These are phyloP conservation scores for Ogataea nitratoaversa DNA, from an alignment of 805 yeast species.

Conservation along the genomic window DNA sequence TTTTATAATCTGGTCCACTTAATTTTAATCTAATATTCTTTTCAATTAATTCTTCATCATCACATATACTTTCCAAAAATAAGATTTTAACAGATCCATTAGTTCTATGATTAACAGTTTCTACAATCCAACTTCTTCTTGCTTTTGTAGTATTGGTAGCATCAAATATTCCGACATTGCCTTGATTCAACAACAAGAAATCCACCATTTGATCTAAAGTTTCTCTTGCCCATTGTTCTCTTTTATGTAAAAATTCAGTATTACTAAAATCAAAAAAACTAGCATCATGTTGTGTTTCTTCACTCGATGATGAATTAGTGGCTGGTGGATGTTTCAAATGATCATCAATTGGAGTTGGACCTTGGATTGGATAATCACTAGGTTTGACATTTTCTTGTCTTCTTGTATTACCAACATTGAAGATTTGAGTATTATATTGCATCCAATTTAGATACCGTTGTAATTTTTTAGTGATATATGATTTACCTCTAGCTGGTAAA, in stretches of 20 bases:
- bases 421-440: conserved; percentile 60
- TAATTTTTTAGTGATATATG: conserved; percentile 63
- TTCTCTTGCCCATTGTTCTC: conserved; percentile 51
- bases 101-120: conserved; percentile 32
- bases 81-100: conserved; percentile 34
- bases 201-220: conserved; percentile 44
- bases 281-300: conserved; percentile 35
- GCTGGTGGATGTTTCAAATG: no score
- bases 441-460: conserved; percentile 55
- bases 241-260: conserved; percentile 36
- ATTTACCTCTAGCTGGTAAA: conserved; percentile 74
- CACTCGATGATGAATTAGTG: no score
- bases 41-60: conserved; percentile 73
- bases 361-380: conserved; percentile 33
- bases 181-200: conserved; percentile 36
- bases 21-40: conserved; percentile 80
- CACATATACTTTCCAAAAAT: conserved; percentile 75
- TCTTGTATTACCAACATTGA: conserved; percentile 73
- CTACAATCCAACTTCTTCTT: conserved; percentile 38
- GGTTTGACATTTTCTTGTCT: conserved; percentile 48
- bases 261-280: conserved; percentile 41
- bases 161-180: conserved; percentile 56
- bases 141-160: conserved; percentile 53
- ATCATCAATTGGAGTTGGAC: conserved; percentile 33
- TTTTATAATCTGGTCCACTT: conserved; percentile 87